Base-by-base conservation (phyloP, 305 asterid genomes). In the Fraxinus angustifolia region DNA sequence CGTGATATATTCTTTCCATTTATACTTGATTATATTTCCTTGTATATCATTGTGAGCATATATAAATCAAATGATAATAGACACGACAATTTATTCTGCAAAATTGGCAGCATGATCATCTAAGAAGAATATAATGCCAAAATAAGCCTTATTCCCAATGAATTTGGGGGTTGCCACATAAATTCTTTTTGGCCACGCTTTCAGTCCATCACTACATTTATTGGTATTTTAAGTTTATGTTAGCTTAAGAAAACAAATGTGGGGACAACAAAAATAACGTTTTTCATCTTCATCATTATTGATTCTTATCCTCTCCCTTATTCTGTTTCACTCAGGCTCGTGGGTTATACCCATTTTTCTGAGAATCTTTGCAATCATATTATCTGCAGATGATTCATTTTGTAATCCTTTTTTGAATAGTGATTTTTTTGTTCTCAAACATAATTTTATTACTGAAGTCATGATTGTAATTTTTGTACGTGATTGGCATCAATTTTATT, bases 361-460 rank as follows among this genome's bases (percentile, higher is more conserved):
- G 36, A 68, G 77, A 36, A 34, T 16, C 16, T 28, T 12, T 67
- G 71, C 42, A 14, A 6, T 78, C 21, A 12, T 53, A 75, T 8
- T 45, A 28, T 67, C 65, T 67, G 74, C 35, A 48, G 77, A 30
- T 73, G 75, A 3, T 67, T 72, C 80, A 75, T 62, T 78, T 48
- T 0, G 40, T 40, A 38, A 75, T 81, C 45, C 42, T 75, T 75
- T 28, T 45, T 45, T 78, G 21, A 78, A 38, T 78, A 58, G 48
- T 33, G 19, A 70, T 70, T 21, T 81, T 60, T 71, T 79, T 80
- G 35, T 12, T 58, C 74, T 78, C 65, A 70, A 68, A 50, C 36
- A 76, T 71, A 28, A 73, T 30, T 72, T 70, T 42, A 38, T 62
- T 50, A 40, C 38, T 17, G 19, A 81, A 36, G 42, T 16, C 73